Base-by-base conservation (phyloP, 108 stramenopile species). In the Discostella stelligeroides region DNA sequence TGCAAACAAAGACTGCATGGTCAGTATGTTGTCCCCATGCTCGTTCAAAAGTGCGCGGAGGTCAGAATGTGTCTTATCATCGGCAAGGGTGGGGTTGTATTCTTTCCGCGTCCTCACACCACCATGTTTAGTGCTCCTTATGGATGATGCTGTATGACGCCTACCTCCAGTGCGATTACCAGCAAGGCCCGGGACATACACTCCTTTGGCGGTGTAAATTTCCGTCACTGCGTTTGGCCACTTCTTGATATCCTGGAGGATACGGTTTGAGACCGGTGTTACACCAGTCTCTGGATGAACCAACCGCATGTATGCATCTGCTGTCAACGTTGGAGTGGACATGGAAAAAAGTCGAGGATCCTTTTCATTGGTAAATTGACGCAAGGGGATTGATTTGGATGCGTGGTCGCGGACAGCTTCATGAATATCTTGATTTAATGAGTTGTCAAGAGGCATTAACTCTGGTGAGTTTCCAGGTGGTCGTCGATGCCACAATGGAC, bases 401-500 rank as follows among this genome's bases (percentile, higher is more conserved):
- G 11, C 17, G 30, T 66, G 65, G 7, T 42, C 7, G 10, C 10
- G 21, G 12, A 24, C 49, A 4, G 49, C 15, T 17, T 68, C 68
- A 18, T 68, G 56, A 14, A 58, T n/a, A 38, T 68, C 68, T 34
- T 68, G 23, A 27, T 68, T 68, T 2, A 68, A 45, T 5, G 27
- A 50, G 20, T n/a, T 42, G 27, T 68, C 68, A 9, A 25, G 30
- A 13, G 68, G 68, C 68, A 68, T 68, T 7, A 54, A 24, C 57
- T 68, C 68, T 5, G 68, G 68, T 12, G 17, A 21, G 56, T 68
- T 68, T 10, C 68, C 56, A 27, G 53, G 29, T 27, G 55, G 55
- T 14, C 56, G 11, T 11, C 42, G 34, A n/a, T n/a, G n/a, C n/a
- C n/a, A n/a, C n/a, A n/a, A n/a, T n/a, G n/a, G n/a, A 14, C 17